Evolutionary conservation across 192 early-diverging fungal genomes (phyloP).

Genomic region (Umbelopsis ramanniana): DNA sequence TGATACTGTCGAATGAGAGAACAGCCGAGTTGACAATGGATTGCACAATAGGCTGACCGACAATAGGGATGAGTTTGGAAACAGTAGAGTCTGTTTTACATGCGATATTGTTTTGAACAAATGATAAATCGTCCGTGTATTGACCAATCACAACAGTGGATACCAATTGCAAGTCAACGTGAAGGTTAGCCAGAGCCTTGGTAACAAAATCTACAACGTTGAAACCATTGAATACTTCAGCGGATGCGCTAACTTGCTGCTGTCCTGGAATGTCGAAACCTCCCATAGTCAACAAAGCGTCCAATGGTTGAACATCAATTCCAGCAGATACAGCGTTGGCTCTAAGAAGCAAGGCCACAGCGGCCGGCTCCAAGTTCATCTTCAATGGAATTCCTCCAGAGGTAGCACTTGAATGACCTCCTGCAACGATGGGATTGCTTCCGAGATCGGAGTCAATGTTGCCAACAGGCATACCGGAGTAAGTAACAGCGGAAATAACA

Average conservation of each 20-base stretch:
- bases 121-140: slow-evolving; percentile 47
- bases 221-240: slow-evolving; percentile 49
- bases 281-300: slow-evolving; percentile 50
- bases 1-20: slow-evolving; percentile 44
- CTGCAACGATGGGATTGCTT: slow-evolving; percentile 41
- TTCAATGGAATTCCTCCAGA: slow-evolving; percentile 38
- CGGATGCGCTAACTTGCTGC: slow-evolving; percentile 27
- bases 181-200: slow-evolving; percentile 52
- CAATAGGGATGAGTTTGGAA: slow-evolving; percentile 52
- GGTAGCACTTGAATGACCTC: slow-evolving; percentile 45
- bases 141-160: slow-evolving; percentile 54
- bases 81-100: slow-evolving; percentile 50
- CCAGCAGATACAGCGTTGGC: slow-evolving; percentile 48
- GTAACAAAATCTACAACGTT: slow-evolving; percentile 50
- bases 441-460: slow-evolving; percentile 53
- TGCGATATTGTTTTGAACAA: slow-evolving; percentile 48
- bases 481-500: slow-evolving; percentile 50
- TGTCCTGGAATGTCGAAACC: slow-evolving; percentile 43
- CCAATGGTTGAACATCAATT: slow-evolving; percentile 48
- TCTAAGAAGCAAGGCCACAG: slow-evolving; percentile 49
- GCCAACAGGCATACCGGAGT: slow-evolving; percentile 46
- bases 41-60: slow-evolving; percentile 62
- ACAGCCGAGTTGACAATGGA: slow-evolving; percentile 45
- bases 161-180: slow-evolving; percentile 49
- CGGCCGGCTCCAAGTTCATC: slow-evolving; percentile 57